Conservation (phyloP, 768 basidiomycete genomes). For the Heimioporus sp. region DNA sequence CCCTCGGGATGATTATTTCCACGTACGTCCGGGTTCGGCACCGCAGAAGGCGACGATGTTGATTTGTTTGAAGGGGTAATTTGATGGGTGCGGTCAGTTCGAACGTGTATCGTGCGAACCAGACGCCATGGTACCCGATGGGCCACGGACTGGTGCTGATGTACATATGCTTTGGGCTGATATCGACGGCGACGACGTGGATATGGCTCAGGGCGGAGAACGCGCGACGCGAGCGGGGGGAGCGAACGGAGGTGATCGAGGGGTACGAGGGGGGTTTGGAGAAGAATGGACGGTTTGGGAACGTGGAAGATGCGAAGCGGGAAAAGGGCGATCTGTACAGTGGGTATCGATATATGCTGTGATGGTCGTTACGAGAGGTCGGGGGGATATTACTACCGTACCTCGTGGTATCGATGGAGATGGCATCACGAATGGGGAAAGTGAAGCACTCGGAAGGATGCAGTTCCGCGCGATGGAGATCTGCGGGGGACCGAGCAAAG, state of each 20-base stretch:
- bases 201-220: slow-evolving; percentile 57
- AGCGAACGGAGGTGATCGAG: slow-evolving; percentile 63
- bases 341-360: slow-evolving; percentile 69
- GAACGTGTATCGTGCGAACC: slow-evolving; percentile 68
- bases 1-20: slow-evolving; percentile 67
- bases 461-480: too few relatives aligned
- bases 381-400: too few relatives aligned
- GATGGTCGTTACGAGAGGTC: slow-evolving; percentile 13
- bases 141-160: slow-evolving; percentile 63
- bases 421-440: too few relatives aligned
- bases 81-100: slow-evolving; percentile 76
- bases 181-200: slow-evolving; percentile 42
- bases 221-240: slow-evolving; percentile 61
- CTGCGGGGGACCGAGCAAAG: too few relatives aligned
- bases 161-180: slow-evolving; percentile 67
- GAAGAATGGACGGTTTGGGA: slow-evolving; percentile 57
- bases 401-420: too few relatives aligned
- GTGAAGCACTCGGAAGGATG: too few relatives aligned
- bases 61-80: slow-evolving; percentile 48
- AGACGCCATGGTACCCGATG: slow-evolving; percentile 67
- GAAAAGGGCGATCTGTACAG: slow-evolving; percentile 77
- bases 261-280: slow-evolving; percentile 34
- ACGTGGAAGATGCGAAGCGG: slow-evolving; percentile 60
- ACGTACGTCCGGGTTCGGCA: slow-evolving; percentile 39
- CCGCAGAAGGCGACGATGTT: not conserved